Evolutionary conservation across 108 stramenopile species (phyloP).

Genomic region (Mediolabrus comicus): DNA sequence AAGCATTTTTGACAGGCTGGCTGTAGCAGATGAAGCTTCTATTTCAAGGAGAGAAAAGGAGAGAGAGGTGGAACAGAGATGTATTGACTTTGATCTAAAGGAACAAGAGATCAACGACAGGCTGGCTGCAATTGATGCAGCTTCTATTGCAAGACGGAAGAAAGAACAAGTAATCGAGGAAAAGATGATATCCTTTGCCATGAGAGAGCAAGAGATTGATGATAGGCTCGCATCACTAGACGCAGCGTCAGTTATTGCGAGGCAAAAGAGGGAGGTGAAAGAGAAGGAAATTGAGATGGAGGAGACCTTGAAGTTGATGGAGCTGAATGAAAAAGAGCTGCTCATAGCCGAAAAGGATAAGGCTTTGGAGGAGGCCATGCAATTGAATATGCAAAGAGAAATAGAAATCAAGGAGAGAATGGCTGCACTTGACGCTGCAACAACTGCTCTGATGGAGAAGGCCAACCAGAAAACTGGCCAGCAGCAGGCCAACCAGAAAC

Average conservation of each 20-base stretch:
- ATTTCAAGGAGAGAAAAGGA: no score
- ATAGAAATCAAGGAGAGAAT: neutral
- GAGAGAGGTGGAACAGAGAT: no score
- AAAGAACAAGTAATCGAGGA: neutral
- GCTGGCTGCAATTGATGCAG: neutral
- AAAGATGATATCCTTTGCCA: neutral
- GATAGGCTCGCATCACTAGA: neutral
- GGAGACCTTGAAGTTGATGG: neutral
- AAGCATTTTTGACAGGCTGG: no score
- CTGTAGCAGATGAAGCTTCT: no score
- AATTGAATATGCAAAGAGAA: neutral
- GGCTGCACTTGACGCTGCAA: slow-evolving; percentile 2
- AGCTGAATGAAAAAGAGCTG: neutral
- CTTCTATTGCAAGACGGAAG: neutral
- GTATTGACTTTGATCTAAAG: neutral
- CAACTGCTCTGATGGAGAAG: neutral
- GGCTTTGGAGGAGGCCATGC: slow-evolving; percentile 4
- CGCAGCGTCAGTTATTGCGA: neutral
- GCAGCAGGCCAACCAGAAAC: no score
- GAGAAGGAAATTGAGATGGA: neutral
- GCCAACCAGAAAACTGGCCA: no score
- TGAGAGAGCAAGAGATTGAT: neutral
- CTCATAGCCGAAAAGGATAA: neutral
- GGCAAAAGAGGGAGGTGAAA: neutral
- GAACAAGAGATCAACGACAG: neutral